Evolutionary conservation across 805 yeast genomes (phyloP).

Genomic region (Danielia oregonensis): DNA sequence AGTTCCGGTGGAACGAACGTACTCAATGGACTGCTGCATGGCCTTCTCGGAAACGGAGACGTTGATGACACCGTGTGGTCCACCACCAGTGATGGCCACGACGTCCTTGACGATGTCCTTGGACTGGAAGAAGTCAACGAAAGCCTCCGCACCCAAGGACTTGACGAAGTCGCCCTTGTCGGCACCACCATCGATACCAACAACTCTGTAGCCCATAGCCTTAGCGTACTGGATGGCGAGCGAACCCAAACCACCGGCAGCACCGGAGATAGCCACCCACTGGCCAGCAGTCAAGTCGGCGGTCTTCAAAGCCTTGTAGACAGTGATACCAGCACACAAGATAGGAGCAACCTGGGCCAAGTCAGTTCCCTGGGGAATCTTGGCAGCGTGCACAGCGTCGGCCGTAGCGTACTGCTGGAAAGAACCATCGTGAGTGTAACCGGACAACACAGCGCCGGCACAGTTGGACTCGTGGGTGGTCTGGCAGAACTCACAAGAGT

Average conservation of each 20-base stretch:
- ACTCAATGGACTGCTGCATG: constrained; percentile 44
- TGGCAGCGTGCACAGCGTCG: constrained; percentile 83
- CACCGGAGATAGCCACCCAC: constrained; percentile 77
- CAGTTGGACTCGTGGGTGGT: constrained; percentile 69
- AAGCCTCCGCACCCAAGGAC: constrained; percentile 26
- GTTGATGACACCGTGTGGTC: constrained; percentile 73
- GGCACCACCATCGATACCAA: constrained; percentile 70
- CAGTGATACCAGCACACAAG: constrained; percentile 89
- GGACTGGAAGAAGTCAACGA: constrained; percentile 32
- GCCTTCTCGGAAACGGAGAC: constrained; percentile 73
- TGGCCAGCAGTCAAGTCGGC: constrained; percentile 67
- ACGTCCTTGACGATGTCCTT: constrained; percentile 55
- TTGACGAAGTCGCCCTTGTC: constrained; percentile 51
- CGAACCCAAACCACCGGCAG: constrained; percentile 78
- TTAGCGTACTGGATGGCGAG: constrained; percentile 70
- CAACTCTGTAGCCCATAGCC: constrained; percentile 72
- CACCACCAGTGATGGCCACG: constrained; percentile 60
- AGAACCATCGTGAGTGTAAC: constrained; percentile 87
- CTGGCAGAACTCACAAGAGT: constrained; percentile 72
- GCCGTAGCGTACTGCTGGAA: constrained; percentile 91
- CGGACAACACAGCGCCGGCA: constrained; percentile 59
- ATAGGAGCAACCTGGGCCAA: constrained; percentile 77
- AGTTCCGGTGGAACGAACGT: constrained; percentile 33
- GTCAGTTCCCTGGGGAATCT: constrained; percentile 69
- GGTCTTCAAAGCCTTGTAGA: constrained; percentile 84